These are phyloP conservation scores for Podospora bellae-mahoneyi DNA, from an alignment of 495 filamentous ascomycete genomes.

Conservation along the genomic window DNA sequence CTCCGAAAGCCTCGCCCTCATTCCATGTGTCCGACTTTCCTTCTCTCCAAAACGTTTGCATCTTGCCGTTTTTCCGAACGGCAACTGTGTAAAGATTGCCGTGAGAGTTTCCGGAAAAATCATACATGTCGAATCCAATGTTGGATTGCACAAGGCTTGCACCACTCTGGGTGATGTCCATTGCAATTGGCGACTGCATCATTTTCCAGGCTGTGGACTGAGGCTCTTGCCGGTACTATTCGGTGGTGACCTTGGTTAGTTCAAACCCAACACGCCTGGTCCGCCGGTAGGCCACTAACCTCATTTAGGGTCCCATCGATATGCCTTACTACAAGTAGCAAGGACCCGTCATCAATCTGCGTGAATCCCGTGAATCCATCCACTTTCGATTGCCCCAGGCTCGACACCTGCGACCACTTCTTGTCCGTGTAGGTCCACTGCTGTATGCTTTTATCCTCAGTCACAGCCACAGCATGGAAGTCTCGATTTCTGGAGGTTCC, in stretches of 20 bases:
- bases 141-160: conserved; percentile 24
- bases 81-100: conserved; percentile 25
- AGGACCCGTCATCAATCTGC: conserved; percentile 18
- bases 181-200: conserved; percentile 12
- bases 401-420: conserved; percentile 14
- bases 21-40: conserved; percentile 8
- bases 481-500: conserved; percentile 27
- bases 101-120: not conserved
- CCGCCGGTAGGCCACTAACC: not conserved
- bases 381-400: conserved; percentile 8
- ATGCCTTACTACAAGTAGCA: conserved; percentile 22
- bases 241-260: not conserved
- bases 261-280: not conserved
- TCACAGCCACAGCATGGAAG: conserved; percentile 18
- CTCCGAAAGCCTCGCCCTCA: conserved; percentile 21
- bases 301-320: conserved; percentile 22
- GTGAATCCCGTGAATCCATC: conserved; percentile 21
- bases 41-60: conserved; percentile 25
- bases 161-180: conserved; percentile 20
- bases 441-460: conserved; percentile 3
- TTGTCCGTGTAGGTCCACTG: conserved; percentile 17
- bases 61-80: conserved; percentile 14
- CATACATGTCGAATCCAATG: conserved; percentile 20
- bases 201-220: conserved; percentile 17
- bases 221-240: conserved; percentile 17